Conservation (phyloP, 1,284 basidiomycete genomes). For the Trametes hirsuta region DNA sequence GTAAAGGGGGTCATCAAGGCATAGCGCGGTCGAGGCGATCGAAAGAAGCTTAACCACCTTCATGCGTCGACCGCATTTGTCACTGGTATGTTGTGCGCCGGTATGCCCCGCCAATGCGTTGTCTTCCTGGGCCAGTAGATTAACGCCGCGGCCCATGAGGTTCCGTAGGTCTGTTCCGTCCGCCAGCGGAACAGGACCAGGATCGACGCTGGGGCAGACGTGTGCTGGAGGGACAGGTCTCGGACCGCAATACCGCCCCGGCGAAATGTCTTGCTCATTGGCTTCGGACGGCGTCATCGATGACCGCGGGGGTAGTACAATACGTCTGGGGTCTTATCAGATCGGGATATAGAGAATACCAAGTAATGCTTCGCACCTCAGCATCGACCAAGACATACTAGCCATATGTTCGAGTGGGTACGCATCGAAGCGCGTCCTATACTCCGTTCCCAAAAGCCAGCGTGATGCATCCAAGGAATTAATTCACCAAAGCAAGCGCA, state of each 20-base stretch:
- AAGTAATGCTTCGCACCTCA: not conserved
- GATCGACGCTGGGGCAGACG: not conserved
- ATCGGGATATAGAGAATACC: not conserved
- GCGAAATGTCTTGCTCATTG: not conserved
- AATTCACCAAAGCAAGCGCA: no score
- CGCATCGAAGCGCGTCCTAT: no score
- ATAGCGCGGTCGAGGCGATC: not conserved
- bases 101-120: not conserved
- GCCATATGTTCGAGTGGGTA: no score
- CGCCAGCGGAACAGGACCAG: not conserved
- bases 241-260: conserved; percentile 16
- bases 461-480: no score
- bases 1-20: not conserved
- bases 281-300: conserved; percentile 12
- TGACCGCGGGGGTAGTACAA: not conserved
- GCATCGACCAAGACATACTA: no score
- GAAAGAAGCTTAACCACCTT: conserved; percentile 3
- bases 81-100: not conserved
- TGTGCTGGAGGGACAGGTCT: not conserved
- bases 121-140: not conserved
- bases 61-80: conserved; percentile 6
- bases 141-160: not conserved
- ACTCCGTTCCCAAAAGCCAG: no score
- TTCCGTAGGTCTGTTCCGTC: not conserved
- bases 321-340: conserved; percentile 11